Evolutionary conservation across 2,329 filamentous ascomycete genomes (phyloP).

Genomic region (Neurospora sp.): DNA sequence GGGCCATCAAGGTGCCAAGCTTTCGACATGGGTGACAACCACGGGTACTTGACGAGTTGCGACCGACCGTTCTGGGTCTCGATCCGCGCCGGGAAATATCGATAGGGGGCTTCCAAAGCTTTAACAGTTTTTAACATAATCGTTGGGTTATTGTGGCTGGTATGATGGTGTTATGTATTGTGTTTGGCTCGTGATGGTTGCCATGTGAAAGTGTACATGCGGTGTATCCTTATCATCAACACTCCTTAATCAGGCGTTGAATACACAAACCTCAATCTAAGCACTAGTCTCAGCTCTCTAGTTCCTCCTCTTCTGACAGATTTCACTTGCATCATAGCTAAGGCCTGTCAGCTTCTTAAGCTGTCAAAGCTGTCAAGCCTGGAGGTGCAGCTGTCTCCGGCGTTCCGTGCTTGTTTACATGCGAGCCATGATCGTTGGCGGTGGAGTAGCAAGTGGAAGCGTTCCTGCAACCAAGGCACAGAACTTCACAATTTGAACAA

Average conservation of each 20-base stretch:
- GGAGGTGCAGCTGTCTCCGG: neutral
- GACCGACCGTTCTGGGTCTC: neutral
- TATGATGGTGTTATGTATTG: neutral
- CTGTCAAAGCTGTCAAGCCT: neutral
- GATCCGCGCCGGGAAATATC: neutral
- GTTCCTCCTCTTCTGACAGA: neutral
- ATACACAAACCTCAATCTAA: neutral
- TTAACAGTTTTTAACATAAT: neutral
- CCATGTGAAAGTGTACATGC: neutral
- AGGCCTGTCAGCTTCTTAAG: neutral
- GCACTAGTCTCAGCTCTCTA: neutral
- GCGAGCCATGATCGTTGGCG: neutral
- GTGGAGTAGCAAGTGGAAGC: neutral
- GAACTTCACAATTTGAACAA: neutral
- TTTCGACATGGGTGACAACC: neutral
- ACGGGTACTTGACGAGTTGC: neutral
- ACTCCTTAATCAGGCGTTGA: neutral
- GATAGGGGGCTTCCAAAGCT: neutral
- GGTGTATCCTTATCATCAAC: too few relatives aligned
- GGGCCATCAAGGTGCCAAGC: neutral
- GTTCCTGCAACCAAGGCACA: neutral
- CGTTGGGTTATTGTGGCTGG: neutral
- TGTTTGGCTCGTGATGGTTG: neutral
- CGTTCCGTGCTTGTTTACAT: neutral
- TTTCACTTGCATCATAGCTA: neutral